These are phyloP conservation scores for Leishmania aethiopica DNA, from an alignment of 208 protist species.

Conservation along the genomic window DNA sequence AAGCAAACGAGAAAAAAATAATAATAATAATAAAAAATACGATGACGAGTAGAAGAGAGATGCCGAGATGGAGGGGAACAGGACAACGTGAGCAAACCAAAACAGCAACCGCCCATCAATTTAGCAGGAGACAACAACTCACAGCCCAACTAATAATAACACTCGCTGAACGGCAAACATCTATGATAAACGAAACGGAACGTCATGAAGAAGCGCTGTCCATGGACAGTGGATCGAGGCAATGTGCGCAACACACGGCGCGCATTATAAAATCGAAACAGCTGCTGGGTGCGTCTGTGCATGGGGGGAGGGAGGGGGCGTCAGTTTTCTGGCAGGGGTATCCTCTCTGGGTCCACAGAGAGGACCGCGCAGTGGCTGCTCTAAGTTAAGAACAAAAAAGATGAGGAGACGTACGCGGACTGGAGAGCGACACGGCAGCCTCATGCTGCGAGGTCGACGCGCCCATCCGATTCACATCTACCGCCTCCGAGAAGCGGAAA, in stretches of 20 bases:
- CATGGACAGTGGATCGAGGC: constrained; percentile 6
- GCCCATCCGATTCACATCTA: not conserved
- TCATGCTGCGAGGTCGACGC: not conserved
- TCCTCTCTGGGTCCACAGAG: not conserved
- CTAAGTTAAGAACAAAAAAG: not conserved
- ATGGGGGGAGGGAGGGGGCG: not conserved
- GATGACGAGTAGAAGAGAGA: not conserved
- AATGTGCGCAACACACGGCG: not conserved
- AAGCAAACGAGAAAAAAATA: not conserved
- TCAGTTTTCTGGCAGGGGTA: not conserved
- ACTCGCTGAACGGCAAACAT: too few species aligned
- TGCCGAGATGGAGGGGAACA: not conserved
- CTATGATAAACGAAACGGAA: not conserved
- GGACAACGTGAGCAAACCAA: not conserved
- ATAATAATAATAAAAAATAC: not conserved
- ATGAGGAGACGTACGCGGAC: not conserved
- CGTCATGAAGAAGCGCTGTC: not conserved
- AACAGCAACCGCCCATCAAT: not conserved
- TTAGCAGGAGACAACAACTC: not conserved
- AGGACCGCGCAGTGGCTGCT: not conserved
- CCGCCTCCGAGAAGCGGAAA: not conserved
- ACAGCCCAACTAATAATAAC: not conserved
- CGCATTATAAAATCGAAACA: constrained; percentile 2
- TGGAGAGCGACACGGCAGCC: not conserved
- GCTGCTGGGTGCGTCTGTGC: not conserved